phyloP scores from a whole-genome alignment of 441 rosid genomes.

The Eutrema salsugineum region DNA sequence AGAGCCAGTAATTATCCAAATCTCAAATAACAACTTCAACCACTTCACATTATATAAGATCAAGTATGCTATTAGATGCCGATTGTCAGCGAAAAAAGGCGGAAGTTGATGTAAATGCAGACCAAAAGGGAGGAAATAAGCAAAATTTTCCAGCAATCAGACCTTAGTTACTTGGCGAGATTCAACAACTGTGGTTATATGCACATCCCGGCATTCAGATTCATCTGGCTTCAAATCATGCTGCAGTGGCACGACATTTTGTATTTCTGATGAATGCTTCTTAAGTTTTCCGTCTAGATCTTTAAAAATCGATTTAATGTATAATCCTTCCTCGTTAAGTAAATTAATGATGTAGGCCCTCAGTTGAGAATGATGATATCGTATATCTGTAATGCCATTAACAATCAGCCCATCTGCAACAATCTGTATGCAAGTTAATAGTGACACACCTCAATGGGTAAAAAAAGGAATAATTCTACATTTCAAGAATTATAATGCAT shows the following conservation, averaged over 20 bases:
- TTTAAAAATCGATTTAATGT: conserved; percentile 41
- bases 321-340: conserved; percentile 62
- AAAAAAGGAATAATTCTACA: not conserved
- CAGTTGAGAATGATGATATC: conserved; percentile 54
- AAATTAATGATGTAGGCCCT: conserved; percentile 50
- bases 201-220: conserved; percentile 61
- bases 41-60: conserved; percentile 3
- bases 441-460: conserved; percentile 16
- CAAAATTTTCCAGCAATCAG: conserved; percentile 5
- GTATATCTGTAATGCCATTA: conserved; percentile 50
- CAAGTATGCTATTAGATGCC: not conserved
- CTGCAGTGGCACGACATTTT: conserved; percentile 29
- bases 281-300: conserved; percentile 50
- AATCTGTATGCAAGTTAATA: conserved; percentile 49
- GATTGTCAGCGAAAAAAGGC: not conserved
- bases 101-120: not conserved
- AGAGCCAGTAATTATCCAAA: not conserved
- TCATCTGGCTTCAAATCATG: conserved; percentile 43
- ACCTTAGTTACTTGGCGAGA: conserved; percentile 45
- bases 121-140: not conserved
- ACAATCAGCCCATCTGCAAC: conserved; percentile 49
- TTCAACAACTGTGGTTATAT: conserved; percentile 42
- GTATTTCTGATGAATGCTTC: conserved; percentile 32
- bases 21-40: conserved; percentile 5
- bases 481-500: not conserved